Percentiles rank a stretch among this genome's conserved stretches.
phyloP scores from a whole-genome alignment of 768 basidiomycete species.

The Kockovaella imperatae region DNA sequence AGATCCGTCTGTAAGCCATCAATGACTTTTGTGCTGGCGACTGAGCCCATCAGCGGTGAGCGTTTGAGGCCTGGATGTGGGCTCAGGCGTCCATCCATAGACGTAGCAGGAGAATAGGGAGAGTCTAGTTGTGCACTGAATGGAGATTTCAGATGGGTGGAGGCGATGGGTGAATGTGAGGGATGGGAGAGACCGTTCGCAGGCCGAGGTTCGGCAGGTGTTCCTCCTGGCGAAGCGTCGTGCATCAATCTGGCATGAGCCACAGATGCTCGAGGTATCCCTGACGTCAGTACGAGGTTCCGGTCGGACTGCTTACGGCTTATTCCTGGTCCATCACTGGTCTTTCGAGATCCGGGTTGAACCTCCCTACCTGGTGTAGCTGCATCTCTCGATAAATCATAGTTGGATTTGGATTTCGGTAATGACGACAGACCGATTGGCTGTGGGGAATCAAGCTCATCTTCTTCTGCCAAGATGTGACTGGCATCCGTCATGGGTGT shows the following conservation, averaged over 20 bases:
- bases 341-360: background rate
- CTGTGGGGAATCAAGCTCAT: conserved; percentile 3
- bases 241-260: conserved; percentile 22
- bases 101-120: conserved; percentile 10
- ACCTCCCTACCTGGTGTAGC: conserved; percentile 11
- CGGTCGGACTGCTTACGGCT: conserved; percentile 22
- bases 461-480: background rate
- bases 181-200: conserved; percentile 3
- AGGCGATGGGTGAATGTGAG: conserved; percentile 1
- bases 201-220: conserved; percentile 1
- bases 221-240: conserved; percentile 9
- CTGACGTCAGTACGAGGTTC: conserved; percentile 5
- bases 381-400: conserved; percentile 23
- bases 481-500: background rate
- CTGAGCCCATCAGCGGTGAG: conserved; percentile 12
- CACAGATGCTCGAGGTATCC: conserved; percentile 30
- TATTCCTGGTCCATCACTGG: conserved; percentile 14
- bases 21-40: conserved; percentile 35
- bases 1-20: conserved; percentile 35
- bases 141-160: conserved; percentile 19
- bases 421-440: conserved; percentile 5
- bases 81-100: conserved; percentile 10
- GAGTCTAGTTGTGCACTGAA: conserved; percentile 23
- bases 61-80: conserved; percentile 6
- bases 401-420: conserved; percentile 28